Evolutionary conservation across 106 monocot species (phyloP).

Genomic region (Cymbidium sinense): DNA sequence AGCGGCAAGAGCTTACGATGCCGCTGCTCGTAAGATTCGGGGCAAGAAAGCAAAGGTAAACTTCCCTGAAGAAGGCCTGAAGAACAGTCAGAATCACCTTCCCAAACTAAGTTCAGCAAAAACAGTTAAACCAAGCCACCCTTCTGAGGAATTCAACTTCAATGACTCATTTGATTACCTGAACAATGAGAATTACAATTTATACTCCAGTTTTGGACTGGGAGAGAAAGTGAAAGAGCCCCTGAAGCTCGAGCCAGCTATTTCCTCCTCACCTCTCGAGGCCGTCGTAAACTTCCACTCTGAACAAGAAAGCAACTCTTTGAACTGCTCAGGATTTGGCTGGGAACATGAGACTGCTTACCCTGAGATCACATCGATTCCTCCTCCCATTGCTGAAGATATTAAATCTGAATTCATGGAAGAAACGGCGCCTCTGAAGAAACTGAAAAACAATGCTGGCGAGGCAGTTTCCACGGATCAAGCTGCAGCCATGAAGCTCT

Average conservation of each 20-base stretch:
- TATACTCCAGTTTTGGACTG: slow-evolving; percentile 19
- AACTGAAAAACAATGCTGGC: slow-evolving; percentile 29
- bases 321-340: slow-evolving; percentile 18
- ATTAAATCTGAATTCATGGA: slow-evolving; percentile 7
- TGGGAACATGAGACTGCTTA: slow-evolving; percentile 21
- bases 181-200: slow-evolving; percentile 3
- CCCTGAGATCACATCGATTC: slow-evolving; percentile 28
- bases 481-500: slow-evolving; percentile 16
- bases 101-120: background rate
- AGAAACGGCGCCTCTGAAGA: slow-evolving; percentile 21
- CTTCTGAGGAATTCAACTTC: slow-evolving; percentile 7
- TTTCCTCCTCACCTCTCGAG: slow-evolving; percentile 2
- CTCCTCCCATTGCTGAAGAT: slow-evolving; percentile 5
- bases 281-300: slow-evolving; percentile 13
- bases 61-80: slow-evolving; percentile 24
- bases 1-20: slow-evolving; percentile 69
- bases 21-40: slow-evolving; percentile 45
- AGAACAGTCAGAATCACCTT: background rate
- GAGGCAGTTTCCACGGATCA: slow-evolving; percentile 20
- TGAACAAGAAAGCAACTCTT: slow-evolving; percentile 40
- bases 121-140: slow-evolving; percentile 10
- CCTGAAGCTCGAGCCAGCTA: slow-evolving; percentile 12
- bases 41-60: slow-evolving; percentile 65
- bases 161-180: slow-evolving; percentile 11
- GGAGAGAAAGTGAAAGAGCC: too few relatives aligned